phyloP scores from a whole-genome alignment of 345 rosid genomes.

The Cochlearia excelsa region DNA sequence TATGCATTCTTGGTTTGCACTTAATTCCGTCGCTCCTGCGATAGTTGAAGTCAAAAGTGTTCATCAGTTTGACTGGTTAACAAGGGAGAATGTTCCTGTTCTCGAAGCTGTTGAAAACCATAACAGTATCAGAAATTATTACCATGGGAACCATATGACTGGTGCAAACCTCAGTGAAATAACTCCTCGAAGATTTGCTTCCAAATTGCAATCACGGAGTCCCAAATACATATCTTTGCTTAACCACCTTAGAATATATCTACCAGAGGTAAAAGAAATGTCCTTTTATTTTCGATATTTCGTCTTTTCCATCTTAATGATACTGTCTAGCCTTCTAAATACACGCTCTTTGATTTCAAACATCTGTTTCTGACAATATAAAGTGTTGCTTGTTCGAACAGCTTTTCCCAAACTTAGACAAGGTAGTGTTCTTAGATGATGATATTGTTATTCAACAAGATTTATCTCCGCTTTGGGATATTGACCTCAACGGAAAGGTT shows the following conservation, averaged over 20 bases:
- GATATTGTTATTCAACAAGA: conserved; percentile 92
- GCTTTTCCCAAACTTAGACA: conserved; percentile 94
- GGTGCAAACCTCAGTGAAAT: conserved; percentile 78
- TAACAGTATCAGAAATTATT: conserved; percentile 72
- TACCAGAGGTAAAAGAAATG: conserved; percentile 74
- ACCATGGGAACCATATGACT: conserved; percentile 94
- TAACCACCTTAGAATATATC: conserved; percentile 93
- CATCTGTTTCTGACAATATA: not conserved
- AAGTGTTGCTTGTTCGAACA: conserved; percentile 40
- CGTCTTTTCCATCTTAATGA: not conserved
- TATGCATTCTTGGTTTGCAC: conserved; percentile 99
- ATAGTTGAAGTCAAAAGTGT: conserved; percentile 92
- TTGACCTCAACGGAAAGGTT: conserved; percentile 81
- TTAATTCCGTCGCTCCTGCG: conserved; percentile 79
- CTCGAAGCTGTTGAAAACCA: conserved; percentile 93
- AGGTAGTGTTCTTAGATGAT: conserved; percentile 94
- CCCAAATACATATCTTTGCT: conserved; percentile 98
- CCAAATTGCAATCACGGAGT: conserved; percentile 94
- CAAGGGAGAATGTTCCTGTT: conserved; percentile 98
- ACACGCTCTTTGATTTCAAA: not conserved
- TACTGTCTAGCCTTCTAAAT: conserved; percentile 15
- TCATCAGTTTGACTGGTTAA: conserved; percentile 98
- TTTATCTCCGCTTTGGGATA: conserved; percentile 91
- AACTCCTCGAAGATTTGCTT: conserved; percentile 86
- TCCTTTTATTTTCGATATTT: not conserved